Base-by-base conservation (phyloP, 345 rosid genomes). In the Salix viminalis region DNA sequence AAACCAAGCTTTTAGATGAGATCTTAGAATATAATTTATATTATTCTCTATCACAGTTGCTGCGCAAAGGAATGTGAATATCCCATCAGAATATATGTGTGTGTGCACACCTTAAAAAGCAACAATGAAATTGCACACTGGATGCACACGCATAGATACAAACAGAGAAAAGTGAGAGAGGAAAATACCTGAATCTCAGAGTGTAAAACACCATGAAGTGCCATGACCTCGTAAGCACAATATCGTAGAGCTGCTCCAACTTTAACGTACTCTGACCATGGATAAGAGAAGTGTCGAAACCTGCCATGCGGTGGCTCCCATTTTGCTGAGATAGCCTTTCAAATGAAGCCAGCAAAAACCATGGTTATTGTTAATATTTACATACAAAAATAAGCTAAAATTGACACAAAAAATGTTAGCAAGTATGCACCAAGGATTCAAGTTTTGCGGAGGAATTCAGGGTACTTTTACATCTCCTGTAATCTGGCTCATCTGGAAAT, bases 301-400 rank as follows among this genome's bases (percentile, higher is more conserved):
- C 91, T 84, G 50, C 94, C 94, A 52, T 91, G 92, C 18, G 92
- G 90, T 13, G 92, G 90, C 85, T 91, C 91, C 94, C 94, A 91
- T 77, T 86, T 91, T 7, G 92, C 92, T 0, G 92, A 81, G 50
- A 70, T 72, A 69, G 91, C 91, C 90, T 90, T 70, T 28, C 7
- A 24, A 64, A 69, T 46, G 24, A 21, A 79, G 69, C 68, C 79
- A 80, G 48, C 54, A 52, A 64, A 30, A 77, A 52, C 37, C 18
- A 78, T 12, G 46, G 52, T 30, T 52, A 28, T 42, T 70, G 70
- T 73, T 65, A 75, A 65, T 42, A 16, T 34, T 39, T 37, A 39
- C 1, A 4, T 2, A 18, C 23, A 5, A 58, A 58, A 58, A 58
- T 10, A 58, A 58, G 64, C 64, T 58, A 23, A n/a, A 4, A 24